A percentile compares a stretch with the other conserved stretches of the same genome.
Evolutionary conservation across 441 rosid genomes (phyloP).

Genomic region (Mallotus repandus): DNA sequence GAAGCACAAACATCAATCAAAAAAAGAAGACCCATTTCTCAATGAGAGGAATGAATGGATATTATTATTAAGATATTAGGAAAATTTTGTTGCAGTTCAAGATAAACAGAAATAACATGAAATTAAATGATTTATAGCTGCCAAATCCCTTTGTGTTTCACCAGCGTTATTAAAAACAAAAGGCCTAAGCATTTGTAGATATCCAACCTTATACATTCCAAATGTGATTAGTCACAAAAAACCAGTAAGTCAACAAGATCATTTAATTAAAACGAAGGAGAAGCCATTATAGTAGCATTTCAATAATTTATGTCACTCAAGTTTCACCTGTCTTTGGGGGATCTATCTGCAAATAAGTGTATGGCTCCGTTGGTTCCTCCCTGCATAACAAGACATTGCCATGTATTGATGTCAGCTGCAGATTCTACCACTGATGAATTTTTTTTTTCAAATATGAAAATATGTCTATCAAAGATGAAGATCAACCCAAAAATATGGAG

Average conservation of each 20-base stretch:
- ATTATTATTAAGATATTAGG: background rate
- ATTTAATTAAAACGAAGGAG: background rate
- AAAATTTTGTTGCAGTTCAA: background rate
- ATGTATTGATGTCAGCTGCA: background rate
- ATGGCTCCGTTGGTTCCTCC: conserved; percentile 91
- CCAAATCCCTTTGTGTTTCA: too few species aligned
- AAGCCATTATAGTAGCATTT: background rate
- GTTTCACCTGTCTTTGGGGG: conserved; percentile 75
- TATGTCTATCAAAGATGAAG: background rate
- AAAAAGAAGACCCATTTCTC: background rate
- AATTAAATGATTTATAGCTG: background rate
- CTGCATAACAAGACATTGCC: conserved; percentile 39
- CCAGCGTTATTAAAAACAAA: too few species aligned
- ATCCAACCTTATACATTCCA: background rate
- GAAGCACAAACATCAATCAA: background rate
- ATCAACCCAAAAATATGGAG: background rate
- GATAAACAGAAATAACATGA: background rate
- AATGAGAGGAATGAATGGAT: background rate
- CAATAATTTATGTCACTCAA: conserved; percentile 39
- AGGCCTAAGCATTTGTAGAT: background rate
- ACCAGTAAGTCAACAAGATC: background rate
- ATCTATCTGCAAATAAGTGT: conserved; percentile 73
- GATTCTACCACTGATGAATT: conserved; percentile 14
- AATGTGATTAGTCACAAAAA: background rate
- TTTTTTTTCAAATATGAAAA: background rate